Base-by-base conservation (phyloP, 2,329 filamentous ascomycete species). In the Dothiorella sarmentorum region DNA sequence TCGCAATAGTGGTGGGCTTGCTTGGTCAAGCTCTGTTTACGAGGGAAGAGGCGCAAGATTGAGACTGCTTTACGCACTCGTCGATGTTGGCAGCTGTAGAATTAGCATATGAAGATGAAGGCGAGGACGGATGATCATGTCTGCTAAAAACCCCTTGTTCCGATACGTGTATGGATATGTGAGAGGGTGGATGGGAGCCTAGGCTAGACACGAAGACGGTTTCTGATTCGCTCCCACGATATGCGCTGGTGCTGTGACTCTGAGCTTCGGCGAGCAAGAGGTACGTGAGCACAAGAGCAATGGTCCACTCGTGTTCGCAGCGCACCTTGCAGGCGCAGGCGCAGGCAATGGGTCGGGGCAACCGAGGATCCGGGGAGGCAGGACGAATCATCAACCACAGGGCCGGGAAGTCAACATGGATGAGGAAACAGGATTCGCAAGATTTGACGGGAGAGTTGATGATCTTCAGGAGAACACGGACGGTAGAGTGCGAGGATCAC, bases 51-150 rank as follows among this genome's bases (percentile, higher is more conserved):
- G 49, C 49, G 49, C 49, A 53, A 53, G 22, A 53, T 27, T 40
- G 33, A 29, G 22, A 29, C 10, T 17, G 35, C 10, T 33, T 22
- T 38, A n/a, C n/a, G n/a, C n/a, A n/a, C n/a, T n/a, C n/a, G 53
- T n/a, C 29, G 42, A 26, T 45, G 29, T 37, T 24, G 37, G 18
- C 38, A 11, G 35, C 20, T 57, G 53, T 57, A 57, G 43, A 45
- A 57, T 38, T 57, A 57, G 49, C 35, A 38, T 22, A 40, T 11
- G 40, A 29, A 45, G n/a, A 42, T 27, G n/a, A 18, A 56, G 33
- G 38, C 26, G 53, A 57, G 53, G 53, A 57, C 15, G 42, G 53
- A 57, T 37, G 18, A 57, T 43, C 26, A 47, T 49, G 42, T 40
- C 24, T 53, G 29, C 13, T 26, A 20, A 37, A 24, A 51, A 10